Evolutionary conservation across 1,284 basidiomycete genomes (phyloP), one percentile per base, ranked within the genome.

Genomic region (Grifola frondosa): DNA sequence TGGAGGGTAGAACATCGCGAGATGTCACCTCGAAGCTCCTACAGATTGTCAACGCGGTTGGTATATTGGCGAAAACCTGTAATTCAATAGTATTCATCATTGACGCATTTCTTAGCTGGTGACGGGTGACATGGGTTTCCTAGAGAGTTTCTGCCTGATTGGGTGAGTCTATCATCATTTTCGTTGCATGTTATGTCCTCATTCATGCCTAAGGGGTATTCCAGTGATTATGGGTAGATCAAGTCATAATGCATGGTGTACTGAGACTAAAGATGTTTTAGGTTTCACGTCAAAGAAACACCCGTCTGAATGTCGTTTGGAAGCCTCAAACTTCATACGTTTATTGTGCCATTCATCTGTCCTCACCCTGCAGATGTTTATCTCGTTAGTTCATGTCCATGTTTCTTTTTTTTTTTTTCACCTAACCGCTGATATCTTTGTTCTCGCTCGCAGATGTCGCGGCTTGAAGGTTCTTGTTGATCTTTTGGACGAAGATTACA

Each of bases 311-410:
- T 96, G 93, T 54, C 83, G 96, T 31, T 69, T 91, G n/a, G 91
- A 98, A 63, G 95, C 95, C 1, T 97, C 96, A 1, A 85, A 91
- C 56, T 97, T 98, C 65, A 90, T 99, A 44, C 88, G 90, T 34
- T 71, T 96, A 21, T 80, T 98, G 33, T 95, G 92, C 56, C 92
- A 95, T 49, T 89, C 92, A 0, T 97, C 93, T 5, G 85, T 93
- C 5, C 69, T 97, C 48, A 98, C 96, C 11, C 69, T 97, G 32
- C 94, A 97, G 63, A 97, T 97, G 94, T 97, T 97, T 68, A 96
- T 97, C 54, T 91, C 91, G 86, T 92, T 60, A 49, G 89, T 79
- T 13, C 16, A 22, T 26, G 33, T 31, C 31, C 30, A 4, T 22
- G 30, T 2, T 5, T 24, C 22, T 22, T 20, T 3, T 30, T 24